phyloP scores from a whole-genome alignment of 208 protist species.

The Phytomonas francai region DNA sequence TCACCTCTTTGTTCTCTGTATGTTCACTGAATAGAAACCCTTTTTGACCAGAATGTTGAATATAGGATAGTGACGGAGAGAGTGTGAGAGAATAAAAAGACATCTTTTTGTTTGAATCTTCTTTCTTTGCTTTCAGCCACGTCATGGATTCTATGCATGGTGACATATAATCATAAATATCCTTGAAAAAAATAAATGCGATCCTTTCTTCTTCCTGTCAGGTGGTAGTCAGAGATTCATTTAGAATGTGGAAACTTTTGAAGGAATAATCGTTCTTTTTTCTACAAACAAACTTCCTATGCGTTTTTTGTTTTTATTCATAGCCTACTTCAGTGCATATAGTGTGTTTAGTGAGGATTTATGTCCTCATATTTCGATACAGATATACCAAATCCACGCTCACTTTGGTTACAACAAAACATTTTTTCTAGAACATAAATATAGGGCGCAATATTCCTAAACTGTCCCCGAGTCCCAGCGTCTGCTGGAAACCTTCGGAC shows the following conservation, averaged over 20 bases:
- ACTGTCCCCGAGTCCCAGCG: not conserved
- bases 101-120: conserved; percentile 4
- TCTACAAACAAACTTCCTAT: not conserved
- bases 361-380: not conserved
- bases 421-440: not conserved
- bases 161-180: not conserved
- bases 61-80: not conserved
- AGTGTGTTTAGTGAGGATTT: conserved; percentile 1
- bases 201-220: not conserved
- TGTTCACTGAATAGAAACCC: not conserved
- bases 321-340: conserved; percentile 8
- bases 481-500: not conserved
- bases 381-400: not conserved
- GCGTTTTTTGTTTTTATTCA: conserved; percentile 8
- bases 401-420: not conserved
- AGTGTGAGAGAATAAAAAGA: too few species aligned
- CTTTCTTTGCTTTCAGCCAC: not conserved
- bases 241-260: not conserved
- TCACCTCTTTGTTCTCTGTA: not conserved
- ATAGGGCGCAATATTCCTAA: not conserved
- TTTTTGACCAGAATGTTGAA: not conserved
- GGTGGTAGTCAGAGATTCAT: not conserved
- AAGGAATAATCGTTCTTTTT: not conserved
- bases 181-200: not conserved
- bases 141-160: not conserved